phyloP scores from a whole-genome alignment of 1,284 basidiomycete genomes.

The Ganoderma resinaceum region DNA sequence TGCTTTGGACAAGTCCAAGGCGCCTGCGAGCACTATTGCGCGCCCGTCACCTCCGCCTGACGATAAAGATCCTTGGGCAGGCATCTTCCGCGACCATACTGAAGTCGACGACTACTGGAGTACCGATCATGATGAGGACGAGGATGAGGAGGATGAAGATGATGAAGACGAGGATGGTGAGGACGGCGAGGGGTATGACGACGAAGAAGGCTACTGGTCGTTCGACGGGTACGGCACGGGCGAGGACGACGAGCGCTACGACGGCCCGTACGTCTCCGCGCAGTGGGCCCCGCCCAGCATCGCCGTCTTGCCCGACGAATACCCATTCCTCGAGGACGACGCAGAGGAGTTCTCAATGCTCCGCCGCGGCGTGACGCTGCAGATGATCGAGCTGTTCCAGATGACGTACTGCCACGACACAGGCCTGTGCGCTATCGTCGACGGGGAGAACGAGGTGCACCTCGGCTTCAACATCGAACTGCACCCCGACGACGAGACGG shows the following conservation, averaged over 20 bases:
- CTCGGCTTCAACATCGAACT: slow-evolving; percentile 72
- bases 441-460: slow-evolving; percentile 52
- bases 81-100: slow-evolving; percentile 59
- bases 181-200: slow-evolving; percentile 36
- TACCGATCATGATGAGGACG: slow-evolving; percentile 46
- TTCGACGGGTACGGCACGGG: slow-evolving; percentile 43
- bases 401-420: slow-evolving; percentile 60
- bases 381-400: slow-evolving; percentile 62
- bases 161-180: slow-evolving; percentile 44
- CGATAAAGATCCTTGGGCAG: slow-evolving; percentile 66
- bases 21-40: slow-evolving; percentile 30
- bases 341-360: slow-evolving; percentile 54
- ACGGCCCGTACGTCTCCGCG: slow-evolving; percentile 49
- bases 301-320: slow-evolving; percentile 45
- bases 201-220: slow-evolving; percentile 46
- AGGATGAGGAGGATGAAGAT: slow-evolving; percentile 42
- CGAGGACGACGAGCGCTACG: slow-evolving; percentile 43
- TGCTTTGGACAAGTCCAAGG: slow-evolving; percentile 53
- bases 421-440: slow-evolving; percentile 53
- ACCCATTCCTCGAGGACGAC: slow-evolving; percentile 44
- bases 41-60: slow-evolving; percentile 43
- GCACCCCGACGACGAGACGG: slow-evolving; percentile 54
- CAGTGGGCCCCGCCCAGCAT: slow-evolving; percentile 65
- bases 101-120: slow-evolving; percentile 50
- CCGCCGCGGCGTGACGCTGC: slow-evolving; percentile 63